phyloP scores from a whole-genome alignment of 805 yeast species.

The Nadsonia fulvescens region DNA sequence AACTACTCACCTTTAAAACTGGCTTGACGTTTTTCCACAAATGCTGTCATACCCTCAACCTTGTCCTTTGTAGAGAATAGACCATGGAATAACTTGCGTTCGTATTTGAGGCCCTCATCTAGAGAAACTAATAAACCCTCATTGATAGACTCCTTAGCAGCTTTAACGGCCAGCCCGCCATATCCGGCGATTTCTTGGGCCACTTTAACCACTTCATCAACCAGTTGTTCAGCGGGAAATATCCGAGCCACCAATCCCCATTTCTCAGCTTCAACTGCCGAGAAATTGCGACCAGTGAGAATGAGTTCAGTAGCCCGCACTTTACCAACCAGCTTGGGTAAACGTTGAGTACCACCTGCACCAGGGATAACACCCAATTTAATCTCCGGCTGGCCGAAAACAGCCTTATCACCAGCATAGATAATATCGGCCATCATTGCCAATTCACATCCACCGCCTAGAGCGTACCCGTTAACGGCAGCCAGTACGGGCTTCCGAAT shows the following conservation, averaged over 20 bases:
- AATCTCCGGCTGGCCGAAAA: conserved; percentile 37
- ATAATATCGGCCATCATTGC: conserved; percentile 36
- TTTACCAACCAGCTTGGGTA: conserved; percentile 23
- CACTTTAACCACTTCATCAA: conserved; percentile 26
- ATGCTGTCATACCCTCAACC: conserved; percentile 33
- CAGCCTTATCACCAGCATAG: conserved; percentile 30
- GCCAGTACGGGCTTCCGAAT: conserved; percentile 32
- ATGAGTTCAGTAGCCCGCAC: conserved; percentile 24
- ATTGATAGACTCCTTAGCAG: conserved; percentile 29
- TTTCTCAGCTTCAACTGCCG: conserved; percentile 26
- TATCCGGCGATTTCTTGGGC: conserved; percentile 25
- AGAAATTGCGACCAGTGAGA: conserved; percentile 28
- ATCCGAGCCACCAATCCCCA: conserved; percentile 32
- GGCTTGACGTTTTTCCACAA: conserved; percentile 28
- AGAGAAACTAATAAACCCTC: conserved; percentile 22
- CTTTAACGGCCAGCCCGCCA: conserved; percentile 26
- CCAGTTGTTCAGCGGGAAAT: conserved; percentile 22
- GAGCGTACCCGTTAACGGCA: conserved; percentile 36
- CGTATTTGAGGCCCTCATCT: conserved; percentile 24
- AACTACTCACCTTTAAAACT: conserved; percentile 19
- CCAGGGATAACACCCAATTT: conserved; percentile 29
- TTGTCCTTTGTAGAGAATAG: conserved; percentile 30
- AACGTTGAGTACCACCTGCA: conserved; percentile 28
- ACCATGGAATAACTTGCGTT: conserved; percentile 27
- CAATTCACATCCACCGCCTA: conserved; percentile 40